A percentile compares a stretch with the other conserved stretches of the same genome.
Evolutionary conservation across 2,329 filamentous ascomycete genomes (phyloP).

Genomic region (Calonectria henricotiae): DNA sequence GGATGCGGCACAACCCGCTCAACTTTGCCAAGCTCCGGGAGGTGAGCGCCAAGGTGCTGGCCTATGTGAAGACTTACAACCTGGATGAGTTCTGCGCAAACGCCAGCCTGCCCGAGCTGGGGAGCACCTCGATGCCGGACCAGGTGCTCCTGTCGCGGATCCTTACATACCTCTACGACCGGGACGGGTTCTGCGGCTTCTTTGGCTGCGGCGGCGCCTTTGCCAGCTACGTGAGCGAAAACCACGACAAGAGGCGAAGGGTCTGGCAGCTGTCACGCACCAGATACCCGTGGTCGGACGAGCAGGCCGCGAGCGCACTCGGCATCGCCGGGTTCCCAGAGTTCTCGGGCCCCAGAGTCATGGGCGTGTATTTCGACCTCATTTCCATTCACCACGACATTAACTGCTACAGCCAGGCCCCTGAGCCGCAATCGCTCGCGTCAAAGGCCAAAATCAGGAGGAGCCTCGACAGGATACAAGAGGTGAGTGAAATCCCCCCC

Average conservation of each 20-base stretch:
- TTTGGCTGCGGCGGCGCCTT: constrained; percentile 36
- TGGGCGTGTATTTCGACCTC: constrained; percentile 36
- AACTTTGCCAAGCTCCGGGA: constrained; percentile 19
- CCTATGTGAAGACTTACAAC: constrained; percentile 19
- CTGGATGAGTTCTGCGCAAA: constrained; percentile 32
- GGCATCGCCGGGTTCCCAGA: constrained; percentile 1
- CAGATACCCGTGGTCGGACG: constrained; percentile 18
- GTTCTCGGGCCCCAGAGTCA: not conserved
- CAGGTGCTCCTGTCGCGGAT: constrained; percentile 27
- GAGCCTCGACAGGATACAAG: constrained; percentile 31
- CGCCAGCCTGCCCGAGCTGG: not conserved
- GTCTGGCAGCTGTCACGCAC: constrained; percentile 35
- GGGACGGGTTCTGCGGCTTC: constrained; percentile 39
- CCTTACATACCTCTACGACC: constrained; percentile 37
- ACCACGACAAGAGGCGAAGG: constrained; percentile 27
- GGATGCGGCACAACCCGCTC: constrained; percentile 38
- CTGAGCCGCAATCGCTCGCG: constrained; percentile 2
- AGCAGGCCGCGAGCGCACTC: not conserved
- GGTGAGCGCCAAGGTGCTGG: constrained; percentile 27
- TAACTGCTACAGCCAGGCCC: constrained; percentile 33
- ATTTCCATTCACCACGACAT: constrained; percentile 40
- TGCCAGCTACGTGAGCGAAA: constrained; percentile 32
- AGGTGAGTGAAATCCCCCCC: constrained; percentile 9
- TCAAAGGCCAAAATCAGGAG: constrained; percentile 17
- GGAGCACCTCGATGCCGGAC: not conserved